phyloP scores from a whole-genome alignment of 2,329 filamentous ascomycete species.

The Seiridium cupressi region DNA sequence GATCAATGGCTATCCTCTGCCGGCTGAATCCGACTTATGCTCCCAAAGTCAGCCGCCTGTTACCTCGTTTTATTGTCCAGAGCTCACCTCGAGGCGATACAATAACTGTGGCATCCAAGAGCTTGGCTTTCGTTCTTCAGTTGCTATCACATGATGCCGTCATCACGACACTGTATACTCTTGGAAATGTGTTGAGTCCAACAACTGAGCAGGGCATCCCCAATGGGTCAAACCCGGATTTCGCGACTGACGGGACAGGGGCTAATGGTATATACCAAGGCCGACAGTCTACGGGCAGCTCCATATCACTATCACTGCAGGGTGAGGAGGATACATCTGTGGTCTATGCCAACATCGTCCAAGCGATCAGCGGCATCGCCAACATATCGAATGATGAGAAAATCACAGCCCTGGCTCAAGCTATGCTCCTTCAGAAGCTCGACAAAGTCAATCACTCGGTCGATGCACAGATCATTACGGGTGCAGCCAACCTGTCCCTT shows the following conservation, averaged over 20 bases:
- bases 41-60: conserved; percentile 70
- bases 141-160: conserved; percentile 87
- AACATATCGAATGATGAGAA: conserved; percentile 80
- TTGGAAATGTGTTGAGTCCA: conserved; percentile 92
- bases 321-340: conserved; percentile 76
- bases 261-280: conserved; percentile 47
- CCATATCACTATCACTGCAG: conserved; percentile 73
- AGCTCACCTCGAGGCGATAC: conserved; percentile 68
- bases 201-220: conserved; percentile 53
- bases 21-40: conserved; percentile 71
- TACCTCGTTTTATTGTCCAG: conserved; percentile 87
- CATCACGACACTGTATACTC: conserved; percentile 91
- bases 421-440: conserved; percentile 95
- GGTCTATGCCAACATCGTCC: conserved; percentile 86
- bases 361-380: conserved; percentile 90
- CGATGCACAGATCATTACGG: conserved; percentile 81
- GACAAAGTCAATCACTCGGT: conserved; percentile 77
- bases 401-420: conserved; percentile 88
- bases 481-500: conserved; percentile 75
- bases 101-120: conserved; percentile 77
- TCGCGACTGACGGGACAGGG: conserved; percentile 34
- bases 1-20: conserved; percentile 78
- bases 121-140: conserved; percentile 77
- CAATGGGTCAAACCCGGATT: conserved; percentile 49
- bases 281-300: conserved; percentile 66